Conservation (phyloP, 768 basidiomycete genomes). For the Phlebiopsis flavidoalba region DNA sequence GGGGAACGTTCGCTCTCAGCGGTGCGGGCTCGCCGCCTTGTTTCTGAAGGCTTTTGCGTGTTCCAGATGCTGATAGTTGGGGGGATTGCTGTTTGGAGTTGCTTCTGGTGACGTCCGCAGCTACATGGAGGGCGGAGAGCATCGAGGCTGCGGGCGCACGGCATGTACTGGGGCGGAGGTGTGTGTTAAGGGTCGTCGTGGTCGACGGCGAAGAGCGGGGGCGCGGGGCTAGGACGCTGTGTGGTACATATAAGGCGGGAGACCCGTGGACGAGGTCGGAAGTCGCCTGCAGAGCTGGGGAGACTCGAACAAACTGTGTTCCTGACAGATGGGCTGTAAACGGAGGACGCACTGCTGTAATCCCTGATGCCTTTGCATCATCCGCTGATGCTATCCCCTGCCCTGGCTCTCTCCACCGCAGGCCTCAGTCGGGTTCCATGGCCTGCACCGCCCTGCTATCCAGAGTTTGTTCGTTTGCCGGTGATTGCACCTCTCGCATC, state of each 20-base stretch:
- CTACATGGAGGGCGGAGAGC: slow-evolving; percentile 1
- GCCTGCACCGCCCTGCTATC: not conserved
- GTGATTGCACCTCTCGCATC: not conserved
- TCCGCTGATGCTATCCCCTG: not conserved
- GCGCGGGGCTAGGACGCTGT: not conserved
- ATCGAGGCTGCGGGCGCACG: not conserved
- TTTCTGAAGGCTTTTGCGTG: not conserved
- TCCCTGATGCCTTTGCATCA: not conserved
- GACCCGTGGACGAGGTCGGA: not conserved
- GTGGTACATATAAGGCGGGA: not conserved
- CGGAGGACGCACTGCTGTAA: not conserved
- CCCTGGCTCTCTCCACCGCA: not conserved
- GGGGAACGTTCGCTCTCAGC: not conserved
- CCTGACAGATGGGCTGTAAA: not conserved
- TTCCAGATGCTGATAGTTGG: not conserved
- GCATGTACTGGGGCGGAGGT: not conserved
- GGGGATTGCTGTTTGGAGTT: not conserved
- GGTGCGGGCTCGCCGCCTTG: not conserved
- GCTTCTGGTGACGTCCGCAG: not conserved
- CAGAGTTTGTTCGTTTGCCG: not conserved
- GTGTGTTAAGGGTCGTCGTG: not conserved
- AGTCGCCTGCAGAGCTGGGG: not conserved
- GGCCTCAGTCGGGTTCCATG: not conserved
- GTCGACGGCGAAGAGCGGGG: not conserved
- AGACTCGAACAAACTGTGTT: not conserved